Conservation (phyloP, 2,329 filamentous ascomycete genomes). For the Ophiosphaerella korrae region DNA sequence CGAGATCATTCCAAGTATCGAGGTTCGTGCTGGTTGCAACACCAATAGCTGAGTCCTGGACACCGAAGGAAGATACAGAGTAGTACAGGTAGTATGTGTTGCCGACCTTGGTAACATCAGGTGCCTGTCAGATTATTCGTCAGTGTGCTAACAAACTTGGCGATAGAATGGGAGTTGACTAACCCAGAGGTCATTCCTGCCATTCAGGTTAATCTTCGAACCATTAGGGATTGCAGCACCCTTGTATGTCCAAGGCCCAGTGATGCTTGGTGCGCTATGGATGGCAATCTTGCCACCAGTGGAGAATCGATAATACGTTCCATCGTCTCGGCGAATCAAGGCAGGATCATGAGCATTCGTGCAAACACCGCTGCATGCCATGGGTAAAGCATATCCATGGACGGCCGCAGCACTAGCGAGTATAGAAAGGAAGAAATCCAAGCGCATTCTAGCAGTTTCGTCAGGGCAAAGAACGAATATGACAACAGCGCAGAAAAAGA, state of each 20-base stretch:
- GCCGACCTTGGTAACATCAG: constrained; percentile 65
- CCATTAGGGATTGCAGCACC: constrained; percentile 55
- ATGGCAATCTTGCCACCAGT: constrained; percentile 58
- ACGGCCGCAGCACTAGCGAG: constrained; percentile 22
- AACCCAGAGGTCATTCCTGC: constrained; percentile 58
- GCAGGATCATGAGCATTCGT: constrained; percentile 56
- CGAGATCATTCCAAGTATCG: constrained; percentile 65
- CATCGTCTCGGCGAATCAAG: constrained; percentile 55
- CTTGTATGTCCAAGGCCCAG: constrained; percentile 58
- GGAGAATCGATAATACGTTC: constrained; percentile 60
- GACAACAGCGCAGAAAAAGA: neutral
- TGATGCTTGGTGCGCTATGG: constrained; percentile 53
- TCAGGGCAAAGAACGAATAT: neutral
- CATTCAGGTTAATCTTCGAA: constrained; percentile 53
- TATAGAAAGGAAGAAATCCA: constrained; percentile 21
- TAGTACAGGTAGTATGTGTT: constrained; percentile 69
- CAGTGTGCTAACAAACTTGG: neutral
- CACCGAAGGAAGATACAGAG: constrained; percentile 66
- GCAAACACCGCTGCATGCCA: constrained; percentile 50
- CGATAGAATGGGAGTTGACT: constrained; percentile 1
- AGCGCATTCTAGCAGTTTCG: constrained; percentile 23
- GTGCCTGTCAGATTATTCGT: constrained; percentile 56
- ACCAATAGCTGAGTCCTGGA: constrained; percentile 66
- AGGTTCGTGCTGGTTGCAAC: constrained; percentile 57
- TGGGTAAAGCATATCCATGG: constrained; percentile 47